Base-by-base conservation (phyloP, 2,329 filamentous ascomycete species). In the Colletotrichum camelliae region DNA sequence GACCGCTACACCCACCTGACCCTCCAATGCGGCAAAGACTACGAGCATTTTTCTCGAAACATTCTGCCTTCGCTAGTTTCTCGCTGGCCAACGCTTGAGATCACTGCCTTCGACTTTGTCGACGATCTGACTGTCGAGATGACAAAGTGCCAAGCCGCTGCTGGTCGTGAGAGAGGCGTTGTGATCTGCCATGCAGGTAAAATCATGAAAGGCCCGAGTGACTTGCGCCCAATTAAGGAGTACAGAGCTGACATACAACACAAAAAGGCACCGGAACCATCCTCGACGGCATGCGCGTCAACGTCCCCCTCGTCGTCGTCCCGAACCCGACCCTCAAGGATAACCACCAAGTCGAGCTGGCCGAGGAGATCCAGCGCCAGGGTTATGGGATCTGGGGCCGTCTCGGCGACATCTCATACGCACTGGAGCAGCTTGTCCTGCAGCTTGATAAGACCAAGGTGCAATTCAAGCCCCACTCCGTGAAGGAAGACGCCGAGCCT, bases 341-440 rank as follows among this genome's bases (percentile, higher is more conserved):
- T 81, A 96, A 99, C 80, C 97, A 99, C 82, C 97, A 99, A 84
- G 90, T 92, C 24, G 95, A 98, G 83, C 90, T 99, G 70, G 96
- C 96, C 1, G 88, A 92, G 66, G 93, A 95, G 78, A 89, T 98
- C 72, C 91, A 94, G 37, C 86, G 88, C 29, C 91, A 95, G 79
- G 93, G 94, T 29, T 98, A 97, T 84, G 92, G 95, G 4, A 88
- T 96, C n/a, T 78, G 74, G 76, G 74, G 74, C 61, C 70, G 61
- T 31, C 77, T 77, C 37, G 77, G 76, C 7, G 58, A 78, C 65
- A 52, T 78, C 62, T 55, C 65, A 21, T 77, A 71, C 33, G 74
- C 76, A 35, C 43, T 78, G 33, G 74, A 78, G 62, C 74, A 78
- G 77, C 62, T 76, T 16, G 61, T 27, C 15, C 74, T 75, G 29